Evolutionary conservation across 2,329 filamentous ascomycete genomes (phyloP).

Genomic region (Clonostachys sp.): DNA sequence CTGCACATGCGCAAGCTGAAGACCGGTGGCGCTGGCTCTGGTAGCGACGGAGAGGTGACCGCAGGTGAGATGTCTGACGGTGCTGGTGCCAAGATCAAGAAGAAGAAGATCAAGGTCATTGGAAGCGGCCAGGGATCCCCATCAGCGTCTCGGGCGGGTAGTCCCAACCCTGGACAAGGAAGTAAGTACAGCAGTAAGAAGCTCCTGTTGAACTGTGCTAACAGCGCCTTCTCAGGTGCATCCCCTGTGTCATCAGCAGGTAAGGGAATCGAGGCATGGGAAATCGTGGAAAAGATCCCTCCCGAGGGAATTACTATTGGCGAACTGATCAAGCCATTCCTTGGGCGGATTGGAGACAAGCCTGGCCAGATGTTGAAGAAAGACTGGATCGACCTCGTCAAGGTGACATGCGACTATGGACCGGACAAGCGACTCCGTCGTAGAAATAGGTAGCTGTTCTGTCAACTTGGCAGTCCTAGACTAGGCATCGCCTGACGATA

Average conservation of each 20-base stretch:
- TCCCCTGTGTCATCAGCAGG: slow-evolving; percentile 26
- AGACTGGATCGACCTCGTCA: slow-evolving; percentile 57
- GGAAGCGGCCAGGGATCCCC: slow-evolving; percentile 46
- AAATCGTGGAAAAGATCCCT: slow-evolving; percentile 51
- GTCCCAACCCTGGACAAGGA: not conserved
- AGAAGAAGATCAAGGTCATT: slow-evolving; percentile 54
- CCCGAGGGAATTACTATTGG: slow-evolving; percentile 49
- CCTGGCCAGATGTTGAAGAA: slow-evolving; percentile 45
- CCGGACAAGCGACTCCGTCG: slow-evolving; percentile 42
- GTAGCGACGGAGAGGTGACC: slow-evolving; percentile 70
- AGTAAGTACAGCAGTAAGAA: not conserved
- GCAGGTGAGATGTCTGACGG: slow-evolving; percentile 63
- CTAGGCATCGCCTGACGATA: no score
- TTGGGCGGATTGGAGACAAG: slow-evolving; percentile 44
- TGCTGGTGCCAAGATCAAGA: slow-evolving; percentile 43
- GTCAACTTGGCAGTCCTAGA: no score
- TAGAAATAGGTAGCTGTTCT: no score
- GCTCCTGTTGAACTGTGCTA: slow-evolving; percentile 5
- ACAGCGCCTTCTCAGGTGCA: slow-evolving; percentile 10
- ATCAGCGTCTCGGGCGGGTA: slow-evolving; percentile 35
- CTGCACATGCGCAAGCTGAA: slow-evolving; percentile 18
- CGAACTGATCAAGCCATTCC: slow-evolving; percentile 49
- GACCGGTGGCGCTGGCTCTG: slow-evolving; percentile 46
- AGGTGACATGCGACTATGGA: slow-evolving; percentile 47
- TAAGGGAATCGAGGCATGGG: slow-evolving; percentile 38